Evolutionary conservation across 2,329 filamentous ascomycete species (phyloP), one percentile per base, ranked within the genome.

Genomic region (Dendrostoma leiphaemia): DNA sequence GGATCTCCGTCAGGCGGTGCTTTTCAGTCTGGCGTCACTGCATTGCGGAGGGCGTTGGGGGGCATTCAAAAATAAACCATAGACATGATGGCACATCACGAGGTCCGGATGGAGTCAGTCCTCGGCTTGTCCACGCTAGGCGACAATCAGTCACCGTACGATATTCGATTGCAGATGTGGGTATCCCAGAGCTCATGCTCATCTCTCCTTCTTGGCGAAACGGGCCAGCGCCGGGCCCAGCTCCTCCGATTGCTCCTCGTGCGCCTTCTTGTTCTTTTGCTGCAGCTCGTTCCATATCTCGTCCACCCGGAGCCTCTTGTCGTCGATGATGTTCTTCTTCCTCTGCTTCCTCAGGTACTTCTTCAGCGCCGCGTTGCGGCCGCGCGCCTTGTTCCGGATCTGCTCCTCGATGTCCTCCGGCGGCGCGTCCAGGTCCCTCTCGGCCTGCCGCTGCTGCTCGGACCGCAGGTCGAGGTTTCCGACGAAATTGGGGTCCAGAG

Each of bases 301-400:
- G 69, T 97, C 90, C 45, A 92, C 87, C 67, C 87, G 86, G 70
- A 96, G 73, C 67, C 89, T 86, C 81, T 93, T 92, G 79, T 97
- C 94, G 76, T 99, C 94, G 69, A 99, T 91, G 54, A 99, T 84
- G 70, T 97, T 97, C 80, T 88, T 90, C 66, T 88, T 87, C 43
- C 90, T 86, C 75, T 94, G 92, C 84, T 97, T 97, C 61, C 94
- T 79, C 66, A 97, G 72, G 68, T 95, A 92, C 70, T 92, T 91
- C 67, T 91, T 86, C 60, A 97, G 74, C 55, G 89, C 89, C 62
- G 88, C 91, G 67, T 96, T 99, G 79, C 92, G 91, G 51, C 94
- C 94, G 54, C 93, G 79, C 17, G 90, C 91, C 52, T 88, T 82
- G 69, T 97, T 94, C 72, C 82, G 78, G 50, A 86, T 81, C 66